These are phyloP conservation scores for Penicillium herquei DNA, from an alignment of 495 filamentous ascomycete genomes.

Conservation along the genomic window DNA sequence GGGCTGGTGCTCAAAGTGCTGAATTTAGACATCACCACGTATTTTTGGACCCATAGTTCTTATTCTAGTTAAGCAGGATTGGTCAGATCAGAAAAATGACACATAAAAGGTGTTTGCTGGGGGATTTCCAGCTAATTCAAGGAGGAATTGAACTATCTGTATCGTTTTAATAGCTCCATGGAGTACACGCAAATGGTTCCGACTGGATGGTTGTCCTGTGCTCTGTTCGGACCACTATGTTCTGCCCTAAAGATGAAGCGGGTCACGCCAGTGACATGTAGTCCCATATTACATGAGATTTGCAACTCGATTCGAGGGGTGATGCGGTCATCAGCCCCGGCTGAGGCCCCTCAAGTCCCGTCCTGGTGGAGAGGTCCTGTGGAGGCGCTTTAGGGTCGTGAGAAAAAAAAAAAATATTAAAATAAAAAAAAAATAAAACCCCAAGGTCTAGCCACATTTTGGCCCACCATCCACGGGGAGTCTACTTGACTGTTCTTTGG, in stretches of 20 bases:
- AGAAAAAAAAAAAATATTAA: no score
- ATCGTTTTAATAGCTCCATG: background rate
- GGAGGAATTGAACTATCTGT: no score
- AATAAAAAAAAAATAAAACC: constrained; percentile 2
- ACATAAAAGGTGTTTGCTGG: no score
- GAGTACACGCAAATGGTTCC: background rate
- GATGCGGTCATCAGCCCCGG: background rate
- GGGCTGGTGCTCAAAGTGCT: no score
- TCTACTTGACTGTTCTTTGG: constrained; percentile 16
- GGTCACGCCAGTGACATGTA: background rate
- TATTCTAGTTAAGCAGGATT: no score
- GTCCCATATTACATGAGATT: background rate
- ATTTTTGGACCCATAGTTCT: no score
- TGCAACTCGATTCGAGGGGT: background rate
- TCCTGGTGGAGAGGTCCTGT: background rate
- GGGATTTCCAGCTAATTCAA: no score
- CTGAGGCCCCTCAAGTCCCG: background rate
- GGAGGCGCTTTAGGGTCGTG: no score
- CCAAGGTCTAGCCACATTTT: constrained; percentile 21
- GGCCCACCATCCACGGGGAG: constrained; percentile 24
- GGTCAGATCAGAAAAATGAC: no score
- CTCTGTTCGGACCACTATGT: no score
- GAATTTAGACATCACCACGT: no score
- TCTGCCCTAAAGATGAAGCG: background rate
- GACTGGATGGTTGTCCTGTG: background rate